phyloP scores from a whole-genome alignment of 768 basidiomycete genomes.

The Mycena crocata region DNA sequence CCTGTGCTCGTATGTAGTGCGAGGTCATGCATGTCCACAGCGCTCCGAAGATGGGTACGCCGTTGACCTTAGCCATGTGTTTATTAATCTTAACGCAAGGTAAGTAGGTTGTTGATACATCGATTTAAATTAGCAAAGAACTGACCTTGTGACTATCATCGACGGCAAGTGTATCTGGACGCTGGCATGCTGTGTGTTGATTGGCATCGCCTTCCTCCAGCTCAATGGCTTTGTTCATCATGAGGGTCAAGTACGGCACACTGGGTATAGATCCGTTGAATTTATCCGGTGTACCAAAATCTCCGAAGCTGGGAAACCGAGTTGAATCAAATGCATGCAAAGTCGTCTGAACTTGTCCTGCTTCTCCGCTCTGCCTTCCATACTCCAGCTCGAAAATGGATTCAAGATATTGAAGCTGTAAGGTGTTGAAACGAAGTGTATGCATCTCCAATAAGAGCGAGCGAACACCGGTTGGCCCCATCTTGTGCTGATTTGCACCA shows the following conservation, averaged over 20 bases:
- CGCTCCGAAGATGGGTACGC: neutral
- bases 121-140: neutral
- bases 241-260: constrained; percentile 34
- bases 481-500: constrained; percentile 41
- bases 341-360: neutral
- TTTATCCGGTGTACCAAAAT: constrained; percentile 29
- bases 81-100: neutral
- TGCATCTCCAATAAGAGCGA: constrained; percentile 36
- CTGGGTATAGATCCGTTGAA: constrained; percentile 40
- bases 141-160: constrained; percentile 8
- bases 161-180: neutral
- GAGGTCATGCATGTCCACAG: constrained; percentile 35
- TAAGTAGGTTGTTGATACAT: neutral
- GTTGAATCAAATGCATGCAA: constrained; percentile 2
- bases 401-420: constrained; percentile 39
- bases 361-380: too few relatives aligned
- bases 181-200: neutral
- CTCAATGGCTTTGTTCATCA: constrained; percentile 33
- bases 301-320: constrained; percentile 29
- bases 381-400: constrained; percentile 3
- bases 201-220: neutral
- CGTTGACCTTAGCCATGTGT: neutral
- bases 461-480: constrained; percentile 36
- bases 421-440: constrained; percentile 32
- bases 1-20: constrained; percentile 35